These are phyloP conservation scores for Lecanicillium sp. DNA, from an alignment of 2,329 filamentous ascomycete genomes.

Conservation along the genomic window DNA sequence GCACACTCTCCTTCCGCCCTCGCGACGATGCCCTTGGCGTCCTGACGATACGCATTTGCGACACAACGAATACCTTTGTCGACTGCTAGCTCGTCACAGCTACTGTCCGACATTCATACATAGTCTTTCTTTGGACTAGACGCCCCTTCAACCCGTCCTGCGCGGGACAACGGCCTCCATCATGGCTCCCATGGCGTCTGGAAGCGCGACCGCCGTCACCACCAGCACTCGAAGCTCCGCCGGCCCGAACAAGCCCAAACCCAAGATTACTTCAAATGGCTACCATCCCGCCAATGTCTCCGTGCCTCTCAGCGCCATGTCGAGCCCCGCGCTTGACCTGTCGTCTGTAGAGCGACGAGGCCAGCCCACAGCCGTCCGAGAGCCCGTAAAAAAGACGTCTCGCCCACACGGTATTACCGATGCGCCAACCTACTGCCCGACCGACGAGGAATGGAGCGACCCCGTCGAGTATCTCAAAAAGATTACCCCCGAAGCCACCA, in stretches of 20 bases:
- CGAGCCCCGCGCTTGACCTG: conserved; percentile 64
- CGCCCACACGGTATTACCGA: conserved; percentile 81
- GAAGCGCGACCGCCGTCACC: conserved; percentile 2
- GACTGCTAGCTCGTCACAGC: too few species aligned
- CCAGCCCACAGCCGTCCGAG: conserved; percentile 67
- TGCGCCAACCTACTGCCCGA: conserved; percentile 84
- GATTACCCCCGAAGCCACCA: conserved; percentile 75
- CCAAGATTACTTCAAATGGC: conserved; percentile 46
- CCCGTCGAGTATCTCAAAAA: conserved; percentile 90
- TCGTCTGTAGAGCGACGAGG: conserved; percentile 87
- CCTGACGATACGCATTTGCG: conserved; percentile 1
- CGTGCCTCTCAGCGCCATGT: conserved; percentile 47
- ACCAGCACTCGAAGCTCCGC: conserved; percentile 7
- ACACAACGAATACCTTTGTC: too few species aligned
- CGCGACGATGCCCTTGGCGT: conserved; percentile 10
- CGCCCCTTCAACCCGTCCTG: too few species aligned
- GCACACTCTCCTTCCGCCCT: too few species aligned
- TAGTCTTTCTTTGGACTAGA: too few species aligned
- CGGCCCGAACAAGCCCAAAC: conserved; percentile 36
- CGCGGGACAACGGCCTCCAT: not conserved
- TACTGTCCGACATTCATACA: too few species aligned
- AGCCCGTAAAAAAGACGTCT: conserved; percentile 67
- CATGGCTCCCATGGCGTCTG: conserved; percentile 7
- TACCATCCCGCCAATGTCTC: conserved; percentile 44
- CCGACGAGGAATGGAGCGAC: conserved; percentile 89